phyloP scores from a whole-genome alignment of 1,284 basidiomycete genomes.

The Trametes hirsuta region DNA sequence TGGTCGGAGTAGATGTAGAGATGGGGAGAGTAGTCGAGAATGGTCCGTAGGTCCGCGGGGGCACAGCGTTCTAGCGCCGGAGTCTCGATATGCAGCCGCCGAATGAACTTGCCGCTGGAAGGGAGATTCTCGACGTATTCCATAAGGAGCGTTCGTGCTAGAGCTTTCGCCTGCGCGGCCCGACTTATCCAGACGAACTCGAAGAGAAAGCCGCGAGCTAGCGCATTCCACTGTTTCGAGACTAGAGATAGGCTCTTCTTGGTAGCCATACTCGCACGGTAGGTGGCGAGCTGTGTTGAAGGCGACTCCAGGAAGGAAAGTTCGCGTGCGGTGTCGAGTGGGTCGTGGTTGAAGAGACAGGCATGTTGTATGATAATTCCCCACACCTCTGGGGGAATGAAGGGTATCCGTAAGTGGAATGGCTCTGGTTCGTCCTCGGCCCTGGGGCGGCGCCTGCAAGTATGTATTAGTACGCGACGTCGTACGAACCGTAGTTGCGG shows the following conservation, averaged over 20 bases:
- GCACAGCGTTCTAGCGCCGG: conserved; percentile 66
- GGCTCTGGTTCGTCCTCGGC: neutral
- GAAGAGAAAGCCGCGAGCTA: conserved; percentile 58
- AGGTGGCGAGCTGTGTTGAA: conserved; percentile 46
- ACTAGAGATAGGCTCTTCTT: conserved; percentile 59
- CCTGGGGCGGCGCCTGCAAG: conserved; percentile 16
- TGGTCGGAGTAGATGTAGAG: conserved; percentile 65
- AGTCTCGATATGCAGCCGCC: conserved; percentile 70
- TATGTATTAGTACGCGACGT: conserved; percentile 1
- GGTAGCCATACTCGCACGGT: conserved; percentile 48
- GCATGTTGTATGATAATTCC: conserved; percentile 58
- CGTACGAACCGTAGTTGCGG: neutral
- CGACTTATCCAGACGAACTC: conserved; percentile 71
- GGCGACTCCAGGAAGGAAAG: conserved; percentile 52
- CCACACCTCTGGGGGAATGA: conserved; percentile 63
- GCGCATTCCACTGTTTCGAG: conserved; percentile 54
- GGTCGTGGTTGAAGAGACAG: conserved; percentile 46
- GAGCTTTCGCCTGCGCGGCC: conserved; percentile 56
- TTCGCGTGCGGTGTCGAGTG: conserved; percentile 49
- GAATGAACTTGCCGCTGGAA: conserved; percentile 58
- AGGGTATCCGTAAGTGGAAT: conserved; percentile 34
- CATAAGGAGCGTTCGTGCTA: conserved; percentile 57
- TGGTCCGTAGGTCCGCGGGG: conserved; percentile 64
- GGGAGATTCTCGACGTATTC: conserved; percentile 42
- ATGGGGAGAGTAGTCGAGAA: conserved; percentile 63